Conservation (phyloP, 1,284 basidiomycete genomes). For the Ceratobasidium sp. region DNA sequence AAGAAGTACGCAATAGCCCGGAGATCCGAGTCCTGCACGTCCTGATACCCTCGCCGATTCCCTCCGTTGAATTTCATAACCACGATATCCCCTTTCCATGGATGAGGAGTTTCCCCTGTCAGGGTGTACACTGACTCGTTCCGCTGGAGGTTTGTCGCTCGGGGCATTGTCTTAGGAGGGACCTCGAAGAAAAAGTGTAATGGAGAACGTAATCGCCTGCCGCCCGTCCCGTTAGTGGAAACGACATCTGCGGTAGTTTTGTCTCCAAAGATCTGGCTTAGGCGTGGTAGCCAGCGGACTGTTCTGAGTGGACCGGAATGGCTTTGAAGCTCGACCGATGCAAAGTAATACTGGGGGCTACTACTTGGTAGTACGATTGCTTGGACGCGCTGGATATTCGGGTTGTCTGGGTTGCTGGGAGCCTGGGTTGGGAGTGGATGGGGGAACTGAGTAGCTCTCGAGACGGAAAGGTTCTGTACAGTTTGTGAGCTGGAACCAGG, state of each 20-base stretch:
- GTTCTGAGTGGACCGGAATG: background rate
- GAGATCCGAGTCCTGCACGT: conserved; percentile 7
- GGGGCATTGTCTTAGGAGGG: background rate
- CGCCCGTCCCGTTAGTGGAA: background rate
- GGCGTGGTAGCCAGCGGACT: conserved; percentile 2
- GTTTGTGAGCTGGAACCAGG: background rate
- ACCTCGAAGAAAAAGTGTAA: conserved; percentile 8
- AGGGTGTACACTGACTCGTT: background rate
- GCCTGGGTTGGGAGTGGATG: background rate
- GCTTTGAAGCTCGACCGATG: background rate
- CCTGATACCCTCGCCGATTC: background rate
- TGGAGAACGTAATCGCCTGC: background rate
- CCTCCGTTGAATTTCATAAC: conserved; percentile 17
- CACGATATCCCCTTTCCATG: conserved; percentile 21
- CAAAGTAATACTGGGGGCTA: background rate
- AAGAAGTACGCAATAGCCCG: conserved; percentile 13
- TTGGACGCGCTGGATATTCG: background rate
- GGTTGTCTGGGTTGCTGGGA: background rate
- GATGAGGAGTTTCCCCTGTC: background rate
- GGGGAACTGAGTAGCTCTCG: background rate
- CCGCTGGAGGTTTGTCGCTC: background rate
- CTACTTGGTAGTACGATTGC: conserved; percentile 4
- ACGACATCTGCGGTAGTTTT: background rate
- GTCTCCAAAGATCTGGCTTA: background rate
- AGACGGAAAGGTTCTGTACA: background rate